These are phyloP conservation scores for Silene conica DNA, from an alignment of 148 eudicot species.

Conservation along the genomic window DNA sequence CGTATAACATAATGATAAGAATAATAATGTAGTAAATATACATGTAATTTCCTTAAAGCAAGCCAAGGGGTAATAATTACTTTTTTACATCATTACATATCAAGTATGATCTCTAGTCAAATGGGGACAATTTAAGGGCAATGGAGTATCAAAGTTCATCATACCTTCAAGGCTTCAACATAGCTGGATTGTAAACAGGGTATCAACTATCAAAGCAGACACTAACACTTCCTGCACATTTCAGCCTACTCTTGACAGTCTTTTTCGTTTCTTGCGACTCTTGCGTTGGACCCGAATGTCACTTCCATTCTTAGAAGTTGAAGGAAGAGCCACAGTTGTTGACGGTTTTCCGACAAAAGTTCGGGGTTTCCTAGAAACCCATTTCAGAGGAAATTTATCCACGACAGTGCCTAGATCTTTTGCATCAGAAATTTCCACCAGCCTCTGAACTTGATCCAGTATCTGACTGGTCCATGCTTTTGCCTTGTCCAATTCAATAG, in stretches of 20 bases:
- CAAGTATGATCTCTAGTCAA: too few relatives aligned
- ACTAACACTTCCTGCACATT: neutral
- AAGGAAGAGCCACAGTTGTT: neutral
- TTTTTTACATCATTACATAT: neutral
- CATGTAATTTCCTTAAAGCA: neutral
- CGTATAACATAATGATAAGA: neutral
- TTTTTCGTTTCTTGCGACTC: conserved; percentile 10
- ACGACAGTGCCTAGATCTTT: conserved; percentile 49
- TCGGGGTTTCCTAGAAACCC: conserved; percentile 60
- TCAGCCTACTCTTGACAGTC: conserved; percentile 12
- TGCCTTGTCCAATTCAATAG: conserved; percentile 66
- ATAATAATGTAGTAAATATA: neutral
- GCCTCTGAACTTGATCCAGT: conserved; percentile 59
- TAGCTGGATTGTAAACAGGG: neutral
- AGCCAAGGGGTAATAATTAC: neutral
- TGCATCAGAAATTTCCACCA: conserved; percentile 52
- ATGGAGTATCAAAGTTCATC: neutral
- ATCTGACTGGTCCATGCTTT: conserved; percentile 71
- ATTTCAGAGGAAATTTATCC: conserved; percentile 53
- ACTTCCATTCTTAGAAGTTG: neutral
- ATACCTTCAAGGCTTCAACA: neutral
- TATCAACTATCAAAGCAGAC: neutral
- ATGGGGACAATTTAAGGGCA: too few relatives aligned
- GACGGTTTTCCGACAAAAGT: conserved; percentile 22
- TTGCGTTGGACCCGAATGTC: neutral